Base-by-base conservation (phyloP, 148 eudicot genomes). In the Euryodendron excelsum region DNA sequence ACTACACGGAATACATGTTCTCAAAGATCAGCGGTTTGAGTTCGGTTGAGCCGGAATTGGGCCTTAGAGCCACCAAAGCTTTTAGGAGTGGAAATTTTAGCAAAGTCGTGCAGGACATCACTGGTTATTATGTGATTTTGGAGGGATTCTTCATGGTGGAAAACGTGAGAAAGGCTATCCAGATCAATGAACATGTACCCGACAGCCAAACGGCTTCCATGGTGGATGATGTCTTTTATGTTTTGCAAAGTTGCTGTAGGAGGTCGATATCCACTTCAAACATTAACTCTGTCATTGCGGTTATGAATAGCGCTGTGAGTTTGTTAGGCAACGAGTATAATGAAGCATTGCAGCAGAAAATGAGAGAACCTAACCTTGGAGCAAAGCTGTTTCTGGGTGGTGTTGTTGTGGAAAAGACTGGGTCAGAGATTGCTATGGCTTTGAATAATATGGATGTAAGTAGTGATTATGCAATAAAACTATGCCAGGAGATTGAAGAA, bases 71-170 rank as follows among this genome's bases (percentile, higher is more conserved):
- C 47, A 93, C 97, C 31, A 91, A 89, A 76, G 92, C 97, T 33
- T 93, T 95, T 75, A 88, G 89, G 87, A 89, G 92, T 76, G 97
- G 97, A 39, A 91, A 80, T 82, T 91, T 95, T 75, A 95, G 94
- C 78, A 88, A 83, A 80, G 96, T 90, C 75, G 90, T 89, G 78
- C 94, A 90, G 77, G 99, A 95, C 27, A 86, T 93, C 5, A 93
- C 96, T 3, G 94, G 97, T 34, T 95, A 90, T 82, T 95, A 95
- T 82, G 97, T 95, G 44, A 87, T 95, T 33, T 83, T 95, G 83
- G 99, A 95, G 87, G 97, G 92, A 60, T 95, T 87, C 83, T 95
- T 93, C 73, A 95, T 95, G 99, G 99, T 93, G 83, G 99, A 95
- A 77, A 95, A 95, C 87, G 99, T 95, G 63, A 93, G 97, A 83